Conservation (phyloP, 2,329 filamentous ascomycete species). For the Magnaporthales sp. region DNA sequence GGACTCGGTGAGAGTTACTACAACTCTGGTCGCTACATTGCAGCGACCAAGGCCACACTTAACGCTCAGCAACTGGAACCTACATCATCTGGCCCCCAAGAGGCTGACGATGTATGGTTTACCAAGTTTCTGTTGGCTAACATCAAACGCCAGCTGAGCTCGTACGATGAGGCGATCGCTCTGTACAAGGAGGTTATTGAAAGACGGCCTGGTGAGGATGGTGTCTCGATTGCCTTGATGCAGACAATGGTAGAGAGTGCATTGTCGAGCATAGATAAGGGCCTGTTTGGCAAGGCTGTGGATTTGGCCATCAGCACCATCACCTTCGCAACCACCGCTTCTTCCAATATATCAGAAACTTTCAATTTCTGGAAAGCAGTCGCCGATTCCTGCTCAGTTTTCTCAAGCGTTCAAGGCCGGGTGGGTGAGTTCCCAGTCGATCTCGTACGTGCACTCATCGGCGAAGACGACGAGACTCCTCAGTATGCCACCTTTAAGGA, state of each 20-base stretch:
- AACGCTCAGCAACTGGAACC: constrained; percentile 73
- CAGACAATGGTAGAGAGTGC: constrained; percentile 83
- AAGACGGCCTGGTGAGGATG: constrained; percentile 65
- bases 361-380: constrained; percentile 96
- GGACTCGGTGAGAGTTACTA: constrained; percentile 97
- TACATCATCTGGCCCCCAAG: constrained; percentile 36
- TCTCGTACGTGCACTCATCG: constrained; percentile 43
- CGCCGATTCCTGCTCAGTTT: constrained; percentile 80
- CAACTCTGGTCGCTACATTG: constrained; percentile 84
- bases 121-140: constrained; percentile 96
- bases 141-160: constrained; percentile 84
- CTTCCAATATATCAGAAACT: constrained; percentile 52
- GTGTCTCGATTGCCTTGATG: constrained; percentile 77
- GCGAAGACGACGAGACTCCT: constrained; percentile 30
- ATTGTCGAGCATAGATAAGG: constrained; percentile 67
- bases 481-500: constrained; percentile 57
- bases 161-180: constrained; percentile 72
- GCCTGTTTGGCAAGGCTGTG: constrained; percentile 76
- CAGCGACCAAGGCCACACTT: constrained; percentile 84
- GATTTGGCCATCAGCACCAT: constrained; percentile 64
- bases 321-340: constrained; percentile 54
- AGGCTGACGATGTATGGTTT: constrained; percentile 75
- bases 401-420: constrained; percentile 67
- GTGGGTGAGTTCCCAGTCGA: constrained; percentile 52
- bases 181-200: constrained; percentile 68